Evolutionary conservation across 176 grass and related monocot species (phyloP).

Genomic region (Oryza glaberrima): DNA sequence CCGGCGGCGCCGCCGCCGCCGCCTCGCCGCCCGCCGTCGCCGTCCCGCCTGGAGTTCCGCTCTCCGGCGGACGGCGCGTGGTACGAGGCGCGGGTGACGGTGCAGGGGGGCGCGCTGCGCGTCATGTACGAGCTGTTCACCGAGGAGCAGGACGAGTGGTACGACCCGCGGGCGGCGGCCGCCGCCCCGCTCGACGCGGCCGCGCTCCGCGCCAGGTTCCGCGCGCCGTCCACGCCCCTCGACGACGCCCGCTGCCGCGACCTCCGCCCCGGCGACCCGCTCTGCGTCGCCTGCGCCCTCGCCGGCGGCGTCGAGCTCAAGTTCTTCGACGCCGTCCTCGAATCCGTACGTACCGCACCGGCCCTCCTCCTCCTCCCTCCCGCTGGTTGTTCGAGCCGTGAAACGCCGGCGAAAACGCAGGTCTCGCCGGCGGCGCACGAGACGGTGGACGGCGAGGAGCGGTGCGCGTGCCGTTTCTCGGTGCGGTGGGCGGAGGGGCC

Average conservation of each 20-base stretch:
- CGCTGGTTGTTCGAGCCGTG: neutral
- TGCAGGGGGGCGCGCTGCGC: slow-evolving; percentile 38
- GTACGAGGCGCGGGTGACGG: slow-evolving; percentile 42
- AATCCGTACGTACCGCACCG: slow-evolving; percentile 38
- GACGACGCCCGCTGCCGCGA: slow-evolving; percentile 51
- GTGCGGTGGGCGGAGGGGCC: slow-evolving; percentile 42
- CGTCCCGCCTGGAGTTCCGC: slow-evolving; percentile 33
- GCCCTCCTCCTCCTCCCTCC: neutral
- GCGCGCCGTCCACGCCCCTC: neutral
- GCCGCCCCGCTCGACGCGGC: slow-evolving; percentile 7
- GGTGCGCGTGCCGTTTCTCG: slow-evolving; percentile 40
- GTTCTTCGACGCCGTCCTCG: slow-evolving; percentile 51
- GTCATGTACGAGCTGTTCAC: slow-evolving; percentile 53
- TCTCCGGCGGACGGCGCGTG: slow-evolving; percentile 45
- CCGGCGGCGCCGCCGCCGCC: neutral
- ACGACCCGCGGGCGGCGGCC: slow-evolving; percentile 4
- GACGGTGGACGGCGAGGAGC: slow-evolving; percentile 39
- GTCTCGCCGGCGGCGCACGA: slow-evolving; percentile 18
- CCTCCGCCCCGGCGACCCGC: slow-evolving; percentile 29
- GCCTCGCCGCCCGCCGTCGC: slow-evolving; percentile 4
- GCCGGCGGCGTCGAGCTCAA: neutral
- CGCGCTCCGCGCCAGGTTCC: slow-evolving; percentile 48
- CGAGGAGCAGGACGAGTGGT: slow-evolving; percentile 50
- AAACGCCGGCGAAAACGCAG: slow-evolving; percentile 9
- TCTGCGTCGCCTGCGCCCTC: slow-evolving; percentile 48